Base-by-base conservation (phyloP, 352 stramenopile species). In the Pythium myriotylum region DNA sequence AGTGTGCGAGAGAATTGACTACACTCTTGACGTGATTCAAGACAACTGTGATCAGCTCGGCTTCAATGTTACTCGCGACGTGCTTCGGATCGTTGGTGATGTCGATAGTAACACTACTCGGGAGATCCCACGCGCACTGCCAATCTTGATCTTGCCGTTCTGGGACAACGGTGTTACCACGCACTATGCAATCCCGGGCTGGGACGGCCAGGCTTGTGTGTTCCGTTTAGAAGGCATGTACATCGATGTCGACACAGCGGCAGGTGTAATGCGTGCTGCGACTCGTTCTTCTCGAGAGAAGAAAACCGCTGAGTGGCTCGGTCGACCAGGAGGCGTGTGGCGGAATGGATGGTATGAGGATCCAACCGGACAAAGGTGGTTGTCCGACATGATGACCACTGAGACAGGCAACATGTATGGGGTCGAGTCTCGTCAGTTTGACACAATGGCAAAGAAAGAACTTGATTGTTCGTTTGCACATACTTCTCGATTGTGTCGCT, bases 311-410 rank as follows among this genome's bases (percentile, higher is more conserved):
- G 54, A 73, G 24, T 73, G 50, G 58, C 62, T 80, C 0, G 6
- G 16, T 2, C 42, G 43, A 20, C 54, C 65, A 3, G 58, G 48
- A 22, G 73, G 73, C 4, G 47, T 56, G 39, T 77, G 73, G 73
- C 46, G 60, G 3, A 77, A 82, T 45, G 70, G 68, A 0, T 79
- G 74, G 68, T 76, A 72, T 52, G 62, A 68, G n/a, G 61, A 69
- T 24, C 9, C 12, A 0, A 12, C 24, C 1, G 62, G 59, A 0
- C n/a, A 50, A 19, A 56, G 48, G 5, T 81, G 62, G 69, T 49
- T 47, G 27, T 59, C 52, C 3, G 52, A 76, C 22, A 56, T 77
- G 37, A 62, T 68, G 20, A 70, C 58, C 12, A 50, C 54, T 0
- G 29, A 67, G 3, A 1, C 19, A 1, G 27, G 27, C 1, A 54